Base-by-base conservation (phyloP, 805 yeast genomes). In the Pachysolen tannophilus region DNA sequence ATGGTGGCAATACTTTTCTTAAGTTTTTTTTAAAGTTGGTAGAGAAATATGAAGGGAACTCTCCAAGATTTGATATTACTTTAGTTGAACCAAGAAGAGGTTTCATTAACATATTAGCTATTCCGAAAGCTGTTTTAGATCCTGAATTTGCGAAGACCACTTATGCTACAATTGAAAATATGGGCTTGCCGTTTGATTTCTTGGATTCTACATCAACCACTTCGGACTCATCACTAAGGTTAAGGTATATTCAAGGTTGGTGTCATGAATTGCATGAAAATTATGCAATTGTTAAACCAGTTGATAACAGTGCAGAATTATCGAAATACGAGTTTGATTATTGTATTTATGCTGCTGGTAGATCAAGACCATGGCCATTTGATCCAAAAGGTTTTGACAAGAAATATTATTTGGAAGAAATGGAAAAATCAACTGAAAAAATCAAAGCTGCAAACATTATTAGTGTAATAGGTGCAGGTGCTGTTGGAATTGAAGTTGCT, bases 311-410 rank as follows among this genome's bases (percentile, higher is more conserved):
- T 11, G 28, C 26, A 7, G 37, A n/a, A 29, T 8, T 15, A 28
- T 31, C 26, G 38, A 37, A 1, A 47, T 61, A 29, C 47, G n/a
- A 50, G 7, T 72, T 70, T 46, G 74, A 72, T 42, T 71, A 67
- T 42, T 65, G 62, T 15, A 53, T 72, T 8, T 47, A 61, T 34
- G 72, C 76, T 5, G 51, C 69, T 2, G 78, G 78, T 1, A 55
- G 78, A 47, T 56, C 69, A 34, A 53, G 78, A 40, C 53, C 55
- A 28, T 71, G 75, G 75, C 79, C 78, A 10, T 63, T 69, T 25
- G 70, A 72, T 24, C 78, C 78, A 3, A 46, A 54, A n/a, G 74
- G 67, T 1, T 44, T 43, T 30, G 63, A 65, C 9, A 52, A 47
- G 33, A 55, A 56, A 13, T 48, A 47, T 6, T 71, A 56, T 43